These are phyloP conservation scores for Globisporangium nagaii DNA, from an alignment of 352 stramenopile species.

Conservation along the genomic window DNA sequence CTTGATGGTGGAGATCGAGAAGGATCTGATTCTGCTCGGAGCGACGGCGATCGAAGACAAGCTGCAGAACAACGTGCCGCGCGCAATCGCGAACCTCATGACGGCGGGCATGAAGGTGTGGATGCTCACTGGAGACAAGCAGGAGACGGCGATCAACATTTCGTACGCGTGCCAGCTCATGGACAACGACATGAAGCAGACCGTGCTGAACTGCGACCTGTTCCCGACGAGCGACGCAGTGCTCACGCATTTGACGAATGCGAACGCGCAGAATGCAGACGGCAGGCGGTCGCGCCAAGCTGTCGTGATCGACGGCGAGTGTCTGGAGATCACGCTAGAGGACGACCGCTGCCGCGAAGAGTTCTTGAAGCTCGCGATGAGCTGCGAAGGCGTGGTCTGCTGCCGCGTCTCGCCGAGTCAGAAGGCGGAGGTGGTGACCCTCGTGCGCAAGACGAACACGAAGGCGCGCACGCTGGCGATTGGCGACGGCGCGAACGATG, in stretches of 20 bases:
- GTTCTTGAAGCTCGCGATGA: constrained; percentile 68
- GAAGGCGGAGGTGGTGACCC: constrained; percentile 73
- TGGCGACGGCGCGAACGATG: constrained; percentile 93
- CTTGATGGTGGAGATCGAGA: constrained; percentile 76
- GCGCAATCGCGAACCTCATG: constrained; percentile 82
- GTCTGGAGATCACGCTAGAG: constrained; percentile 50
- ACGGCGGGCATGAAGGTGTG: constrained; percentile 88
- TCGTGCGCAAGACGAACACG: constrained; percentile 49
- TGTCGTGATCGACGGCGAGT: constrained; percentile 69
- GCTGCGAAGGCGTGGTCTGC: constrained; percentile 71
- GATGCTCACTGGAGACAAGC: constrained; percentile 93
- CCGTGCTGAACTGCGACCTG: constrained; percentile 57
- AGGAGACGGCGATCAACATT: constrained; percentile 95
- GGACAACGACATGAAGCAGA: constrained; percentile 81
- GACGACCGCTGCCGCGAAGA: constrained; percentile 45
- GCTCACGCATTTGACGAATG: constrained; percentile 23
- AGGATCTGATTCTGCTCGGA: constrained; percentile 75
- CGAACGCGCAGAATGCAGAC: constrained; percentile 21
- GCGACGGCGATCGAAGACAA: constrained; percentile 94
- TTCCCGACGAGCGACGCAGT: constrained; percentile 52
- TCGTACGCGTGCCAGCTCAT: constrained; percentile 87
- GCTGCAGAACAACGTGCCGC: constrained; percentile 87
- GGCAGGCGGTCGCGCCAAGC: constrained; percentile 32
- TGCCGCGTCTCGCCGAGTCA: constrained; percentile 81
- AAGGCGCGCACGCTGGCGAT: constrained; percentile 80